phyloP scores from a whole-genome alignment of 2,329 filamentous ascomycete species.

The Epichloe brachyelytri region DNA sequence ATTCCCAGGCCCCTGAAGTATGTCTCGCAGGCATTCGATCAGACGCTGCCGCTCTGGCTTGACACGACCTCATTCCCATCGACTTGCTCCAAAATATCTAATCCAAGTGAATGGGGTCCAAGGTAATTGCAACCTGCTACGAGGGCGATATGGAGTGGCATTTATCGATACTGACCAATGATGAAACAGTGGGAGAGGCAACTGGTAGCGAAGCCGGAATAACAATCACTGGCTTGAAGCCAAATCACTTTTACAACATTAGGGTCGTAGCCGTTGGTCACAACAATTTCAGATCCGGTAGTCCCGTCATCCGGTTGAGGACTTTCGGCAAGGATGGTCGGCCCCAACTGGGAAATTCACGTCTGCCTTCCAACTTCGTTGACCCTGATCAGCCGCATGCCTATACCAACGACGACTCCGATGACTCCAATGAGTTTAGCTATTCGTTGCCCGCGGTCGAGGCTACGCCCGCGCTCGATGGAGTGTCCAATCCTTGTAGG shows the following conservation, averaged over 20 bases:
- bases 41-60: constrained; percentile 80
- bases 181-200: constrained; percentile 64
- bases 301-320: constrained; percentile 69
- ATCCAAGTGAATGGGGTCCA: constrained; percentile 90
- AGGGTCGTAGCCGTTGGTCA: constrained; percentile 83
- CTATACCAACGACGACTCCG: constrained; percentile 28
- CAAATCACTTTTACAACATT: constrained; percentile 84
- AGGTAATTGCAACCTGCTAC: constrained; percentile 40
- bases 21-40: constrained; percentile 81
- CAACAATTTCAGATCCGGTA: constrained; percentile 86
- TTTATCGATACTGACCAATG: not conserved
- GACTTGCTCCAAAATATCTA: constrained; percentile 70
- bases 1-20: constrained; percentile 78
- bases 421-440: constrained; percentile 33
- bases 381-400: constrained; percentile 35
- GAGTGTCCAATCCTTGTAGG: constrained; percentile 46
- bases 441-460: constrained; percentile 46
- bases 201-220: constrained; percentile 46
- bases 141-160: not conserved
- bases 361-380: constrained; percentile 42
- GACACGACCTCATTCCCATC: constrained; percentile 56
- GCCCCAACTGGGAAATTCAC: constrained; percentile 44
- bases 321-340: constrained; percentile 57
- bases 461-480: constrained; percentile 47
- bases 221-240: constrained; percentile 75